Conservation (phyloP, 192 early-diverging fungal genomes). For the Dissophora globulifera region DNA sequence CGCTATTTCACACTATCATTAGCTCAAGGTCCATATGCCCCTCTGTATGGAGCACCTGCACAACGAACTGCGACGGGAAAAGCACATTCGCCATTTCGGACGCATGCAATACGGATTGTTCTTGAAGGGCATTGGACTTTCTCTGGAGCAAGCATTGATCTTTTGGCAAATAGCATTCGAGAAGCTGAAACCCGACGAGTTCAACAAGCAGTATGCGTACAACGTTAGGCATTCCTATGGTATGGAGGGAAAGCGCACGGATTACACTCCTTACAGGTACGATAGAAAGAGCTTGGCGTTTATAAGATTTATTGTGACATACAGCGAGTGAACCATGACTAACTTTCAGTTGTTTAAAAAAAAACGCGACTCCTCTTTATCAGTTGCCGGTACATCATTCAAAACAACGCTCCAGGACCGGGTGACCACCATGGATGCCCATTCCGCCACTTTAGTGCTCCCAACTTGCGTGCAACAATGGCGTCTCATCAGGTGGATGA, state of each 20-base stretch:
- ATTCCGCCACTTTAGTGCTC: slow-evolving; percentile 82
- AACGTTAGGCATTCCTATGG: slow-evolving; percentile 98
- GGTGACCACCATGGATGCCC: slow-evolving; percentile 97
- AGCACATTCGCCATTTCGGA: slow-evolving; percentile 87
- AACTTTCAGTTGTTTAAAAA: too few relatives aligned
- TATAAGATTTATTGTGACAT: too few relatives aligned
- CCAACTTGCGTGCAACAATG: slow-evolving; percentile 73
- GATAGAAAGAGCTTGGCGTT: background rate
- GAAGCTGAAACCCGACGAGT: slow-evolving; percentile 86
- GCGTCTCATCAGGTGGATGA: slow-evolving; percentile 67
- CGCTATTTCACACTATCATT: background rate
- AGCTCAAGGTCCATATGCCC: slow-evolving; percentile 81
- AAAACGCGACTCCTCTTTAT: too few relatives aligned
- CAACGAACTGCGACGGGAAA: slow-evolving; percentile 71
- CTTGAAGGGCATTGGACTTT: slow-evolving; percentile 92
- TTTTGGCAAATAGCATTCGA: slow-evolving; percentile 93
- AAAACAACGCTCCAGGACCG: slow-evolving; percentile 75
- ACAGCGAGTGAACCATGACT: too few relatives aligned
- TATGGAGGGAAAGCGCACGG: slow-evolving; percentile 85
- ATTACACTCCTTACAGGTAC: slow-evolving; percentile 81
- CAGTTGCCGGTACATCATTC: slow-evolving; percentile 91
- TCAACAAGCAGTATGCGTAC: slow-evolving; percentile 94
- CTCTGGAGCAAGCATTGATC: slow-evolving; percentile 87
- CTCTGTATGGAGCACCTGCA: slow-evolving; percentile 93
- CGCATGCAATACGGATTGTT: slow-evolving; percentile 95